Percentiles rank a stretch among this genome's conserved stretches.
These are phyloP conservation scores for Macrophomina tecta DNA, from an alignment of 2,329 filamentous ascomycete species.

Conservation along the genomic window DNA sequence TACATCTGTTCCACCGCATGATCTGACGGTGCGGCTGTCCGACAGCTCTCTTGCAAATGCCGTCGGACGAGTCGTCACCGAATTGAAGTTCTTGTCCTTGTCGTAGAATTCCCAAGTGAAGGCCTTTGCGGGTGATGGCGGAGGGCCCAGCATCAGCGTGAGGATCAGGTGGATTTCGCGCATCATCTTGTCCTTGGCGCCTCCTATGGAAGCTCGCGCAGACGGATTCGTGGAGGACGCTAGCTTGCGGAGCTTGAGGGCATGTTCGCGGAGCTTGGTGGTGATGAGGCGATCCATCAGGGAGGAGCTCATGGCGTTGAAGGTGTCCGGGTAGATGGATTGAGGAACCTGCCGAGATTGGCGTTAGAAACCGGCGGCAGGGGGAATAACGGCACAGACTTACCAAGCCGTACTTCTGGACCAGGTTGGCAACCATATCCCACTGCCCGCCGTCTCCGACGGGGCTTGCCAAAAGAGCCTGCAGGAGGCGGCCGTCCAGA, in stretches of 20 bases:
- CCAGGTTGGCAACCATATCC: conserved; percentile 90
- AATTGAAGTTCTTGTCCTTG: conserved; percentile 67
- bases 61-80: conserved; percentile 69
- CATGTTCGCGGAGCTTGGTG: conserved; percentile 86
- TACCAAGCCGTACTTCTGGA: conserved; percentile 83
- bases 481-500: conserved; percentile 74
- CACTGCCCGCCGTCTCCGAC: conserved; percentile 86
- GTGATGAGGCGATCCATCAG: conserved; percentile 77
- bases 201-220: conserved; percentile 45
- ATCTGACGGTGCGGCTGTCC: conserved; percentile 61
- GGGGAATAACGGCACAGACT: conserved; percentile 7
- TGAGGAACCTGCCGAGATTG: conserved; percentile 63
- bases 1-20: conserved; percentile 66
- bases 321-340: conserved; percentile 79
- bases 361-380: background rate
- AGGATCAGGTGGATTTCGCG: conserved; percentile 80
- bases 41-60: conserved; percentile 75
- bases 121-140: conserved; percentile 69
- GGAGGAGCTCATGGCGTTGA: conserved; percentile 74
- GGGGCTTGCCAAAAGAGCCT: conserved; percentile 70
- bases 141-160: conserved; percentile 82
- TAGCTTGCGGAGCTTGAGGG: conserved; percentile 71
- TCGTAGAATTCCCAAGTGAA: conserved; percentile 85
- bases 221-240: conserved; percentile 45
- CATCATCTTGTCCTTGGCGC: conserved; percentile 74